Evolutionary conservation across 805 yeast genomes (phyloP).

Genomic region (Ogataea trehalophila): DNA sequence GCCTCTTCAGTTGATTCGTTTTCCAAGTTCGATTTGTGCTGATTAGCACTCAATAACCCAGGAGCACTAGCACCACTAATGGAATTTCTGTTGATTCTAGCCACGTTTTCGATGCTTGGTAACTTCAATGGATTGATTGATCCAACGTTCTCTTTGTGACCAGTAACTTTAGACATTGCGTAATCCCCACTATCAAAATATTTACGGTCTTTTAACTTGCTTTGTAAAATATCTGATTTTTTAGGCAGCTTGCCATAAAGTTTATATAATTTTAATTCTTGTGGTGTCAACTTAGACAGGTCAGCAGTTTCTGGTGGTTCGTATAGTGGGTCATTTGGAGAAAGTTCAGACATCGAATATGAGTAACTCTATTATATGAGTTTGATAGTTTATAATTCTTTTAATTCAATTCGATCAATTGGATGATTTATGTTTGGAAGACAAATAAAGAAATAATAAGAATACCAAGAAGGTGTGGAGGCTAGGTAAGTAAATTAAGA

Average conservation of each 20-base stretch:
- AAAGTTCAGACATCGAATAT: constrained; percentile 10
- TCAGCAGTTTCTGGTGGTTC: constrained; percentile 40
- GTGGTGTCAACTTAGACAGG: constrained; percentile 58
- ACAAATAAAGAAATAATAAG: too few relatives aligned
- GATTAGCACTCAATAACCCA: constrained; percentile 39
- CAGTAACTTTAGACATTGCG: constrained; percentile 69
- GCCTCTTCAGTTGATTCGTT: constrained; percentile 41
- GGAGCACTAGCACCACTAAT: constrained; percentile 42
- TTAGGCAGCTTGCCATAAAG: constrained; percentile 86
- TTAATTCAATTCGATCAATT: neutral
- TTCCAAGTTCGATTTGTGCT: constrained; percentile 50
- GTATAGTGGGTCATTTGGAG: constrained; percentile 47
- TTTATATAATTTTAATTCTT: constrained; percentile 71
- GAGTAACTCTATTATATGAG: neutral
- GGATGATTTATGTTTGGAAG: too few relatives aligned
- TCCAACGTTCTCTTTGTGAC: constrained; percentile 35
- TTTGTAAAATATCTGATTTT: constrained; percentile 66
- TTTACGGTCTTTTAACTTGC: constrained; percentile 80
- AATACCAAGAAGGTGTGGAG: too few relatives aligned
- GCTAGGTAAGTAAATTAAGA: too few relatives aligned
- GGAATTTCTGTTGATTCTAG: constrained; percentile 55
- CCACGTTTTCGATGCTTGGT: constrained; percentile 55
- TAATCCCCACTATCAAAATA: constrained; percentile 94
- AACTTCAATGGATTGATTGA: constrained; percentile 35
- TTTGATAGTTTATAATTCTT: neutral